Conservation (phyloP, 305 asterid genomes). For the Plantago rigida region DNA sequence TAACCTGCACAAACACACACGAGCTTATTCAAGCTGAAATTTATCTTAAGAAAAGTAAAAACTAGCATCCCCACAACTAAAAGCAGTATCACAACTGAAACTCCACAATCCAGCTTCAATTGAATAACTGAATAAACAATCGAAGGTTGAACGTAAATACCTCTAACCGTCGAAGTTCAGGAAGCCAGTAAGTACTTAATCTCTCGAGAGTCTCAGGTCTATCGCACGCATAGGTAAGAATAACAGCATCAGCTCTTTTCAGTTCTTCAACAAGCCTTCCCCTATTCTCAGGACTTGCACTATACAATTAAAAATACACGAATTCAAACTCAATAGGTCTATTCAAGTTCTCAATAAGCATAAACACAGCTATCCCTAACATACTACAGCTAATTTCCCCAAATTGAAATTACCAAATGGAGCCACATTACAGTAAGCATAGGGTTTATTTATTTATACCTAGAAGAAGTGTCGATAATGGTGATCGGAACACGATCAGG, state of each 20-base stretch:
- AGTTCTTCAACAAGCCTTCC: conserved; percentile 70
- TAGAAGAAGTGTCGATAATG: conserved; percentile 81
- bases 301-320: no score
- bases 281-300: conserved; percentile 53
- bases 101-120: not conserved
- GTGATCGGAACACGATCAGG: conserved; percentile 89
- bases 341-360: no score
- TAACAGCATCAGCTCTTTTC: conserved; percentile 76
- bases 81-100: no score
- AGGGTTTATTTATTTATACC: conserved; percentile 34
- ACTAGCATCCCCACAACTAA: no score
- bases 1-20: conserved; percentile 45
- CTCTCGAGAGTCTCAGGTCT: conserved; percentile 80
- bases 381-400: no score
- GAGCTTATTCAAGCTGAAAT: not conserved
- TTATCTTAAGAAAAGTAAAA: not conserved
- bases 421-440: no score
- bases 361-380: no score
- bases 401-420: no score
- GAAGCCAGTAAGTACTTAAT: conserved; percentile 90
- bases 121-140: conserved; percentile 6
- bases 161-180: conserved; percentile 86
- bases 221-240: conserved; percentile 87
- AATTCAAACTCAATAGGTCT: no score
- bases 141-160: conserved; percentile 34